Conservation (phyloP, 139 green algal genomes). For the Chlamydomonas schloesseri region DNA sequence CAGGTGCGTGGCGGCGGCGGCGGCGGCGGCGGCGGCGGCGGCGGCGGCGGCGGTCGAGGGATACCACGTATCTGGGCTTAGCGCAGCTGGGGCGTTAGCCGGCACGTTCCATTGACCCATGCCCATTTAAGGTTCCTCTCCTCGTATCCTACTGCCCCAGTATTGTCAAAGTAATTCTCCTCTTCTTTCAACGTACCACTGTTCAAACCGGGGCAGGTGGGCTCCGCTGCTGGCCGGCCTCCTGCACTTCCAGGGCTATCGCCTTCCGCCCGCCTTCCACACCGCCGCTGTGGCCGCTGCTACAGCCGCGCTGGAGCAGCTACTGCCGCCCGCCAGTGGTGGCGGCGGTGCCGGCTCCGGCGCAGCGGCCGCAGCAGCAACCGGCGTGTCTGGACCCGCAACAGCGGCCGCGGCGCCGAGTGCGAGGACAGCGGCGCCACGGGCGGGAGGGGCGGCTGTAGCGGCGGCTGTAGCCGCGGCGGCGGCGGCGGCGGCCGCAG, state of each 20-base stretch:
- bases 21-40: too few relatives aligned
- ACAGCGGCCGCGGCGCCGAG: too few relatives aligned
- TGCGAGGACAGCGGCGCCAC: too few relatives aligned
- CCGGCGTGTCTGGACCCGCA: too few relatives aligned
- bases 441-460: background rate
- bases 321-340: background rate
- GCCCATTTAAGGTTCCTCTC: too few relatives aligned
- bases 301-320: background rate
- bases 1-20: background rate
- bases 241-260: slow-evolving; percentile 30
- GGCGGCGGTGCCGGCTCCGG: background rate
- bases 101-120: too few relatives aligned
- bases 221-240: slow-evolving; percentile 2
- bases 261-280: slow-evolving; percentile 14
- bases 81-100: background rate
- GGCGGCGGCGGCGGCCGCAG: background rate
- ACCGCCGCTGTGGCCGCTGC: background rate
- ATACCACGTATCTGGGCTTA: too few relatives aligned
- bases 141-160: too few relatives aligned
- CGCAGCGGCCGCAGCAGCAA: too few relatives aligned
- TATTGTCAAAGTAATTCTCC: too few relatives aligned
- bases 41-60: background rate
- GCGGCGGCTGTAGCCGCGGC: background rate
- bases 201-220: slow-evolving; percentile 18
- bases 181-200: too few relatives aligned